Evolutionary conservation across 306 rosid genomes (phyloP).

Genomic region (Lablab purpureus): DNA sequence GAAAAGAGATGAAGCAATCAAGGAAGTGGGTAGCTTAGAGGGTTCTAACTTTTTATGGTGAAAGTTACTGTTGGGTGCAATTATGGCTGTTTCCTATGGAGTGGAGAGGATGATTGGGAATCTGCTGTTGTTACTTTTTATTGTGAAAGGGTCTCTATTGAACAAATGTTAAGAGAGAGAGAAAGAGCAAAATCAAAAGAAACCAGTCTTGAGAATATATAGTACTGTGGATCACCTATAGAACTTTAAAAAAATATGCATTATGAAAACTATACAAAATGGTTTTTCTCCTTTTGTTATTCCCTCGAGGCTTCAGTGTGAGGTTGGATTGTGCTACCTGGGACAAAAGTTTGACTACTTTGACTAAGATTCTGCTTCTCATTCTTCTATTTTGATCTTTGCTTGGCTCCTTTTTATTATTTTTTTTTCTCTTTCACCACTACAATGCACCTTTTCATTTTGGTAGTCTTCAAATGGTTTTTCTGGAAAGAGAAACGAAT

Average conservation of each 20-base stretch:
- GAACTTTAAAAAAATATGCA: not conserved
- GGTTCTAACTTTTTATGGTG: conserved; percentile 51
- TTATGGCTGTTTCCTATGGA: conserved; percentile 67
- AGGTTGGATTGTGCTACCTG: conserved; percentile 48
- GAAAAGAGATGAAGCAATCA: conserved; percentile 16
- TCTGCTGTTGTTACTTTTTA: conserved; percentile 54
- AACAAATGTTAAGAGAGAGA: conserved; percentile 32
- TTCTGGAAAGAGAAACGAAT: conserved; percentile 41
- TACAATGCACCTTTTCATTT: conserved; percentile 22
- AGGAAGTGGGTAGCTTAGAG: conserved; percentile 41
- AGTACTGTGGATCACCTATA: conserved; percentile 12
- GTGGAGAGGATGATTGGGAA: conserved; percentile 75
- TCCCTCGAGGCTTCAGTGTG: conserved; percentile 25
- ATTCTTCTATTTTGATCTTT: conserved; percentile 58
- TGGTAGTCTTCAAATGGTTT: conserved; percentile 36
- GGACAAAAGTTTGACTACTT: conserved; percentile 66
- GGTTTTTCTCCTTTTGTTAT: not conserved
- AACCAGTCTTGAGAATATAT: not conserved
- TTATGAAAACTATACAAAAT: not conserved
- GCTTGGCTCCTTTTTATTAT: conserved; percentile 36
- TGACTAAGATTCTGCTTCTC: conserved; percentile 63
- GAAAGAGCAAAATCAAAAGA: not conserved
- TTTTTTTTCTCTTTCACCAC: conserved; percentile 6
- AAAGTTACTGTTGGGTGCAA: conserved; percentile 68
- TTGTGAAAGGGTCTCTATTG: conserved; percentile 48